These are phyloP conservation scores for Handroanthus guayacan DNA, from an alignment of 257 asterid genomes.

Conservation along the genomic window DNA sequence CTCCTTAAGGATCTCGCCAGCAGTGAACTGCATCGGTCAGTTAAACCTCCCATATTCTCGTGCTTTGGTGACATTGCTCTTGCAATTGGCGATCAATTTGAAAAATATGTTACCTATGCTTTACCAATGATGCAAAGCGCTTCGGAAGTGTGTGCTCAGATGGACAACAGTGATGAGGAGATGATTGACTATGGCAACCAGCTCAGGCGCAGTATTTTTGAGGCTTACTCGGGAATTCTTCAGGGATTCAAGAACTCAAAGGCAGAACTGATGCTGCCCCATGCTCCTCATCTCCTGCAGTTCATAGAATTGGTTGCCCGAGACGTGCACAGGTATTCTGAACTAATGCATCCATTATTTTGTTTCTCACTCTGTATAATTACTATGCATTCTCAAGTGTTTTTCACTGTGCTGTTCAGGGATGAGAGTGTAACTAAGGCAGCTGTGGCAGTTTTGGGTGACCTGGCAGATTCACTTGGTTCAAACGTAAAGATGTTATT, in stretches of 20 bases:
- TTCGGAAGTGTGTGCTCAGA: slow-evolving; percentile 68
- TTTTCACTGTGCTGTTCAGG: slow-evolving; percentile 46
- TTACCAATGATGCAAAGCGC: slow-evolving; percentile 89
- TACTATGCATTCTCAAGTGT: slow-evolving; percentile 17
- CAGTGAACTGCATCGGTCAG: slow-evolving; percentile 71
- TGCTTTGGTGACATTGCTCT: slow-evolving; percentile 96
- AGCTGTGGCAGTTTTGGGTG: slow-evolving; percentile 89
- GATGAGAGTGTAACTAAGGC: slow-evolving; percentile 83
- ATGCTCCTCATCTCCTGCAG: slow-evolving; percentile 80
- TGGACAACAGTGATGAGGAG: slow-evolving; percentile 70
- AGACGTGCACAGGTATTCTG: slow-evolving; percentile 63
- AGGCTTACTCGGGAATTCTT: slow-evolving; percentile 88
- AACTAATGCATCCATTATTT: neutral
- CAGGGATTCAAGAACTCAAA: slow-evolving; percentile 82
- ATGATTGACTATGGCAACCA: slow-evolving; percentile 79
- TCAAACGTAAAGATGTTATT: slow-evolving; percentile 61
- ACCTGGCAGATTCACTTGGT: slow-evolving; percentile 87
- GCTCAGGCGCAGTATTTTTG: slow-evolving; percentile 78
- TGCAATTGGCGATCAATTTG: slow-evolving; percentile 78
- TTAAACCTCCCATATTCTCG: slow-evolving; percentile 84
- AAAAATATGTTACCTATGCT: slow-evolving; percentile 65
- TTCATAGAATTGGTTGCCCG: slow-evolving; percentile 73
- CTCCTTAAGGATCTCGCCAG: slow-evolving; percentile 81
- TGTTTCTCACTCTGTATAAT: neutral
- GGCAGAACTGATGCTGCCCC: slow-evolving; percentile 69